phyloP scores from a whole-genome alignment of 169 alveolate species.

The Plasmodium vivax region DNA sequence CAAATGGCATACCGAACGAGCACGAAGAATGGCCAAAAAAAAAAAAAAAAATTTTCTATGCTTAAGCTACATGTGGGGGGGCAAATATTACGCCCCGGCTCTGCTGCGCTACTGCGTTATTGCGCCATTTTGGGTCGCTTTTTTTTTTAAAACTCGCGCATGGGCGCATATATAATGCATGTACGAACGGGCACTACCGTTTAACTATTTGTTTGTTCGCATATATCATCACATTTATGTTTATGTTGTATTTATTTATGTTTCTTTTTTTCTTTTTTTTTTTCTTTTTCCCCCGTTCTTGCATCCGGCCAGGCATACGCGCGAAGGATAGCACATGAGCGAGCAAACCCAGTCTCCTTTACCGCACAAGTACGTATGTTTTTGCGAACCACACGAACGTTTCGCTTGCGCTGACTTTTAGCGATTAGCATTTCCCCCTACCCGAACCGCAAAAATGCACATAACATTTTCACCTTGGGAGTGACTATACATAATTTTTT shows the following conservation, averaged over 20 bases:
- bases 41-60: not conserved
- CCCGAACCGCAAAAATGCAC: not conserved
- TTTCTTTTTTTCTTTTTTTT: not conserved
- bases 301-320: not conserved
- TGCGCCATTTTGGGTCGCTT: not conserved
- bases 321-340: not conserved
- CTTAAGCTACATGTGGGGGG: not conserved
- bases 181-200: not conserved
- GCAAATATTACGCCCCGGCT: not conserved
- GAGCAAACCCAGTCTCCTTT: not conserved
- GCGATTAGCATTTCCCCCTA: not conserved
- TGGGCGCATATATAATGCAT: not conserved
- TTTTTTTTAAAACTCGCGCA: not conserved
- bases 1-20: not conserved
- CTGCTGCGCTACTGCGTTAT: not conserved
- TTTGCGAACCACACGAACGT: not conserved
- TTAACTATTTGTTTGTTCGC: not conserved
- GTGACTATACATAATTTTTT: not conserved
- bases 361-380: not conserved
- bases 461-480: not conserved
- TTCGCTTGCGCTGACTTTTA: not conserved
- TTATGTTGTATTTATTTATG: not conserved
- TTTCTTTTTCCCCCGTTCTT: not conserved
- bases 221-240: not conserved
- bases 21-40: not conserved